These are phyloP conservation scores for Tripterygium wilfordii DNA, from an alignment of 177 flowering plant species.

Conservation along the genomic window DNA sequence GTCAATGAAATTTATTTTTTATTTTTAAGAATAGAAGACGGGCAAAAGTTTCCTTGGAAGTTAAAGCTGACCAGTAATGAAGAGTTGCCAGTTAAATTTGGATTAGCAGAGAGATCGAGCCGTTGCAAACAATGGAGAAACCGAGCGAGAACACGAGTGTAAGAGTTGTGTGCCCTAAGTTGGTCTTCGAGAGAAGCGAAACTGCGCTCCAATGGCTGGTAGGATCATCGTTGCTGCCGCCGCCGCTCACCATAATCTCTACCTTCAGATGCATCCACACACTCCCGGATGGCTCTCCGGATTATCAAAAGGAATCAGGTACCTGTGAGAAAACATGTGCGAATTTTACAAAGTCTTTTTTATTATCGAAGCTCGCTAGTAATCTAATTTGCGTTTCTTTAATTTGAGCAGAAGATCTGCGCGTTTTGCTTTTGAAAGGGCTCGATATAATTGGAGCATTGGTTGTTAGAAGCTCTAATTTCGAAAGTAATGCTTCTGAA, in stretches of 20 bases:
- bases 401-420: constrained; percentile 53
- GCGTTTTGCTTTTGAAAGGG: constrained; percentile 51
- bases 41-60: no score
- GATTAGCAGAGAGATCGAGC: no score
- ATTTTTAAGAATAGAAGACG: no score
- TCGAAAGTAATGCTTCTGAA: constrained; percentile 34
- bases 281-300: constrained; percentile 46
- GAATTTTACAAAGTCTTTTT: no score
- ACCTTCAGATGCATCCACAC: constrained; percentile 69
- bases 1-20: no score
- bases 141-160: constrained; percentile 4
- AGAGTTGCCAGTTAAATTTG: no score
- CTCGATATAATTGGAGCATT: constrained; percentile 70
- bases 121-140: not conserved
- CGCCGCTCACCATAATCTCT: constrained; percentile 63
- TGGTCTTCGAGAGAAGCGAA: constrained; percentile 15
- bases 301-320: constrained; percentile 69
- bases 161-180: constrained; percentile 27
- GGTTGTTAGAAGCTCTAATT: constrained; percentile 18
- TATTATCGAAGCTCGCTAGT: no score
- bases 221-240: constrained; percentile 76
- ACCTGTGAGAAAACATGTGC: no score
- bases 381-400: not conserved
- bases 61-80: no score
- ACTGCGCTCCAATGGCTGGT: constrained; percentile 74